Evolutionary conservation across 2,329 filamentous ascomycete species (phyloP), one percentile per base, ranked within the genome.

Genomic region (Venturia carpophila): DNA sequence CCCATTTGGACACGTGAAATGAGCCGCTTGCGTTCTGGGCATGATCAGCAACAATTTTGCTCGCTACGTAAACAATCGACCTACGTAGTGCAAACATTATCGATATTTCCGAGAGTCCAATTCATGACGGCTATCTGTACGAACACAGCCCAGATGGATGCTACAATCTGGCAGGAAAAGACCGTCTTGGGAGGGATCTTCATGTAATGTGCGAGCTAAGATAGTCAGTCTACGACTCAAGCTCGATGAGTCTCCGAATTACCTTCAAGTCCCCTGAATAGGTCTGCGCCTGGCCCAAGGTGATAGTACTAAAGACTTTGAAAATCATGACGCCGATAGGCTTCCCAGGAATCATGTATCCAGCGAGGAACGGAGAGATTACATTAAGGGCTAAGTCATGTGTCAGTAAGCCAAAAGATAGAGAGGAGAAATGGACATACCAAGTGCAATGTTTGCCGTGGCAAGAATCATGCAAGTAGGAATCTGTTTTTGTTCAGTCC

Each of bases 51-150:
- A 15, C 13, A 10, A 15, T 52, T 1, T 24, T 52, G 5, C 15
- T 5, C 15, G 11, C 47, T 27, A 10, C 21, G 30, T 6, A 3
- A 27, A 10, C 7, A 27, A 21, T 11, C 13, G 11, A 21, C 52
- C n/a, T n/a, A 58, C 52, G 80, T 78, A 1, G 81, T 79, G 75
- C 89, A 92, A 43, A 92, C 81, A 2, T 82, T 79, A 0, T 83
- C 76, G 67, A 93, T 91, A 67, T 79, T 81, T 5, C 74, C 74
- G 9, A 81, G 69, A 0, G 76, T 75, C 79, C 79, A 81, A 69
- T 89, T 87, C 68, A 89, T 79, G 4, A 88, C 85, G 2, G 80
- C 73, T 65, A 89, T 81, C 71, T 89, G 87, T 43, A 89, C 82
- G 67, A 89, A 81, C 73, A 84, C 87, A 0, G 85, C 86, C 70